Evolutionary conservation across 306 rosid genomes (phyloP), one percentile per base, ranked within the genome.

Genomic region (Vigna mungo): DNA sequence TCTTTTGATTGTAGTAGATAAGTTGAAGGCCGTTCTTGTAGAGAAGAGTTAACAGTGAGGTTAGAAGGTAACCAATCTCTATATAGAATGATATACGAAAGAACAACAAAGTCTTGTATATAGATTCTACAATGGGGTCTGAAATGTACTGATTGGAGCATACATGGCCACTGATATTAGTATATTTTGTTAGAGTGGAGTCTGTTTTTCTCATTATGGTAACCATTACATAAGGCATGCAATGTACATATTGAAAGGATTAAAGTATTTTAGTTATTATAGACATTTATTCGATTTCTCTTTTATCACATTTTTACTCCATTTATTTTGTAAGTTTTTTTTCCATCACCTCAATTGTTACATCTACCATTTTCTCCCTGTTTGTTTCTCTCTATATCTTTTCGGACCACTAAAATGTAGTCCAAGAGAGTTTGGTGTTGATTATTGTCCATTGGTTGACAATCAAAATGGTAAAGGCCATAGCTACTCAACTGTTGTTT

Each of bases 1-100:
- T 47, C 92, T 92, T 78, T 76, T 92, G 82, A 81, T 44, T 4
- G 84, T 70, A 21, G 92, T 92, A 71, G 64, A 82, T 36, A 90
- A 89, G 88, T 75, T 92, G 6, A 86, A 84, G 79, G 80, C 86
- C 56, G 46, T 67, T 80, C 56, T 67, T 78, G 56, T 74, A 65
- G 82, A 75, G 72, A 59, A 80, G 61, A 62, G 64, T 75, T 63
- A 30, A 8, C 34, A 55, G 41, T 86, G 84, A 82, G 39, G 62
- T 43, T 9, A 43, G 48, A 9, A 10, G 10, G 27, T 25, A 25
- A 25, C 48, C 48, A 39, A 39, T 39, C 11, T 34, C 0, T 34
- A 74, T 14, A 47, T 6, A 5, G 36, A 44, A 15, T 39, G 44
- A 39, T 9, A 9, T 39, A 39, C 44, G 11, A 58, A 52, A 15